These are phyloP conservation scores for Trichophyton simii DNA, from an alignment of 2,329 filamentous ascomycete species.

Conservation along the genomic window DNA sequence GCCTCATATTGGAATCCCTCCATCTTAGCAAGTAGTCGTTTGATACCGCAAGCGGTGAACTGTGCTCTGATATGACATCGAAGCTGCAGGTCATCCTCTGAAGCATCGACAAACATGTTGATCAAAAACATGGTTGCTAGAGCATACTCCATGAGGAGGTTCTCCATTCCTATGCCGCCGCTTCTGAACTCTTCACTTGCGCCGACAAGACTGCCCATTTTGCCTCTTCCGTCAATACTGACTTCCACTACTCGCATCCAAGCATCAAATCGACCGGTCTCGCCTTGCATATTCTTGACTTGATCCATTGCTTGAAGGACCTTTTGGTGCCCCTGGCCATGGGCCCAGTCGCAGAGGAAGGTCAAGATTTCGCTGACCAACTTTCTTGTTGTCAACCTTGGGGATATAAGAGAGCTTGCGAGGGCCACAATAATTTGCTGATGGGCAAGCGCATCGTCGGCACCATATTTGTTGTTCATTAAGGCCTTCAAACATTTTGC, in stretches of 20 bases:
- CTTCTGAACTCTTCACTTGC: conserved; percentile 93
- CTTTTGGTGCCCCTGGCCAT: conserved; percentile 78
- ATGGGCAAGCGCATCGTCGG: conserved; percentile 84
- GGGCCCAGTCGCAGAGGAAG: conserved; percentile 88
- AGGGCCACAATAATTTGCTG: conserved; percentile 83
- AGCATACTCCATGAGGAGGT: conserved; percentile 96
- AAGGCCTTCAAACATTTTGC: conserved; percentile 93
- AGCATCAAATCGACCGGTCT: conserved; percentile 90
- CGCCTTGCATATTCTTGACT: conserved; percentile 74
- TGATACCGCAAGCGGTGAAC: conserved; percentile 91
- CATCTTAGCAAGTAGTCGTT: conserved; percentile 91
- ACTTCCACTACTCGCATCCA: conserved; percentile 99
- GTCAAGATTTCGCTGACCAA: conserved; percentile 92
- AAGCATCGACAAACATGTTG: conserved; percentile 92
- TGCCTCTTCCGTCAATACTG: conserved; percentile 88
- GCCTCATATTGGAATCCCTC: conserved; percentile 95
- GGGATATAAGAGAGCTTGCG: conserved; percentile 73
- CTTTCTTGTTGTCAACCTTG: conserved; percentile 81
- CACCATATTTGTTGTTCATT: conserved; percentile 99
- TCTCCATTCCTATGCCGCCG: conserved; percentile 96
- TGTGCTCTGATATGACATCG: conserved; percentile 90
- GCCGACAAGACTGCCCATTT: conserved; percentile 96
- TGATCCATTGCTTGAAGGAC: conserved; percentile 88
- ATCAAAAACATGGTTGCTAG: conserved; percentile 87
- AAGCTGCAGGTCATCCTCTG: conserved; percentile 76